Evolutionary conservation across 306 rosid species (phyloP).

Genomic region (Trifolium subterraneum): DNA sequence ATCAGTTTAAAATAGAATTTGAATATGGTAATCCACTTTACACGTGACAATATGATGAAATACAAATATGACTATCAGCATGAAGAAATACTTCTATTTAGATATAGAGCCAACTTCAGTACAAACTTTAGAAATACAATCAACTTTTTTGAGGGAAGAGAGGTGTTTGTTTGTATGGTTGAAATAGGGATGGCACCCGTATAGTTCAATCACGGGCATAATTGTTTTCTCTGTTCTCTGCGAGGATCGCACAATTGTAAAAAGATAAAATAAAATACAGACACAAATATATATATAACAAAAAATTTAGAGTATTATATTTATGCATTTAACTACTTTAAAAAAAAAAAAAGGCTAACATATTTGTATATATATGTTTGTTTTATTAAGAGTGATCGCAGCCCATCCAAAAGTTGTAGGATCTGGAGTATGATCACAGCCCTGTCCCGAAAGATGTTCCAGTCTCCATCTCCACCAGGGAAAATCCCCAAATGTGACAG

Average conservation of each 20-base stretch:
- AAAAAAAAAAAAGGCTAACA: background rate
- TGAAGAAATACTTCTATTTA: slow-evolving; percentile 2
- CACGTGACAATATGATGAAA: slow-evolving; percentile 6
- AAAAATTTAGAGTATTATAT: background rate
- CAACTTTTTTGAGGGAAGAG: background rate
- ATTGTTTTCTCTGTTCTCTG: background rate
- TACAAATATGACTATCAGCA: slow-evolving; percentile 16
- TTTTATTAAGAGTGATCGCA: background rate
- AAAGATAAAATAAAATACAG: background rate
- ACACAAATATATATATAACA: background rate
- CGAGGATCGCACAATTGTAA: background rate
- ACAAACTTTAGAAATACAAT: slow-evolving; percentile 11
- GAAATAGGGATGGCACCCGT: background rate
- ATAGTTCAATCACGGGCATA: background rate
- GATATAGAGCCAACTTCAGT: slow-evolving; percentile 21
- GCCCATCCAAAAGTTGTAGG: background rate
- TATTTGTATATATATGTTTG: background rate
- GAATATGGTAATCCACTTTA: slow-evolving; percentile 26
- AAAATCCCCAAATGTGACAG: background rate
- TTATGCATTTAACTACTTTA: background rate
- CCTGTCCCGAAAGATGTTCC: background rate
- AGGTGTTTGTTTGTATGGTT: background rate
- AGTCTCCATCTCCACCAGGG: background rate
- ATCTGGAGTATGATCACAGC: background rate
- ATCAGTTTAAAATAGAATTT: slow-evolving; percentile 34